phyloP scores from a whole-genome alignment of 2,329 filamentous ascomycete species.

The Chlorencoelia australis region DNA sequence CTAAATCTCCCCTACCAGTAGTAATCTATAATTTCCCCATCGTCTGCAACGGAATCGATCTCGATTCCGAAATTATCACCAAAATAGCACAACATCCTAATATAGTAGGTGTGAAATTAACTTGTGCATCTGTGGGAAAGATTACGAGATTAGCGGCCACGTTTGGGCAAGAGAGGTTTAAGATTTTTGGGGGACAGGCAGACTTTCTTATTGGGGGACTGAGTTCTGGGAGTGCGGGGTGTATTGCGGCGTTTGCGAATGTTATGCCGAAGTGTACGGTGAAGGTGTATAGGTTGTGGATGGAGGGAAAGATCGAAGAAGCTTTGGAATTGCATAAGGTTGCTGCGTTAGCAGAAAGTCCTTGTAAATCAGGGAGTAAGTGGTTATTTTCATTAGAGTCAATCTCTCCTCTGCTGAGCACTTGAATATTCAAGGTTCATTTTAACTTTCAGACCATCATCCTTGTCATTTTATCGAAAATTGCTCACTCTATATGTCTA shows the following conservation, averaged over 20 bases:
- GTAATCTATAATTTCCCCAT: constrained; percentile 45
- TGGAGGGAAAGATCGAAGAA: constrained; percentile 36
- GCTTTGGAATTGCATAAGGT: constrained; percentile 40
- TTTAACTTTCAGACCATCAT: too few species aligned
- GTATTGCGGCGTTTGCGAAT: constrained; percentile 48
- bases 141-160: constrained; percentile 39
- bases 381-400: too few species aligned
- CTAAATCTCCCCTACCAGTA: constrained; percentile 33
- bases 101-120: constrained; percentile 46
- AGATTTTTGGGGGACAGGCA: constrained; percentile 47
- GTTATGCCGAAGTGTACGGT: constrained; percentile 42
- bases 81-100: constrained; percentile 37
- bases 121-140: constrained; percentile 44
- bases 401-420: too few species aligned
- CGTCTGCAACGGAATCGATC: constrained; percentile 43
- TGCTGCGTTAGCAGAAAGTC: constrained; percentile 41
- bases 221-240: constrained; percentile 41
- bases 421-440: too few species aligned
- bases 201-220: constrained; percentile 48
- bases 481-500: too few species aligned
- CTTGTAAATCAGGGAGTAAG: constrained; percentile 43
- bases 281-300: constrained; percentile 39
- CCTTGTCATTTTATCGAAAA: too few species aligned
- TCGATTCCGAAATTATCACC: constrained; percentile 42
- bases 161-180: constrained; percentile 37